Evolutionary conservation across 805 yeast genomes (phyloP).

Genomic region (Wickerhamiella azyma): DNA sequence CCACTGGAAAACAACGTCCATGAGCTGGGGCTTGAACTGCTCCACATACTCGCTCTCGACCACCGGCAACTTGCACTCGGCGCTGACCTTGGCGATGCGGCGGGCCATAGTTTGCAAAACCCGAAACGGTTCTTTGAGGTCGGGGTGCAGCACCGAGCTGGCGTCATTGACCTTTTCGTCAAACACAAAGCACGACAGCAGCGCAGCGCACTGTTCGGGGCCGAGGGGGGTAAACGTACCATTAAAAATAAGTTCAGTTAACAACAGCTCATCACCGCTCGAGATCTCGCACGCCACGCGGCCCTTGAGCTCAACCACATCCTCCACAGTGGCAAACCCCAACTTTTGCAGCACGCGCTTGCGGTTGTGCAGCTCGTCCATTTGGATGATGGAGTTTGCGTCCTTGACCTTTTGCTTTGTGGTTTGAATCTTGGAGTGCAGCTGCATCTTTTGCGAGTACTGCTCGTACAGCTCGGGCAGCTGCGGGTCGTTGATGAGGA

Average conservation of each 20-base stretch:
- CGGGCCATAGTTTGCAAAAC: conserved; percentile 83
- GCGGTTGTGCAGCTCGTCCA: conserved; percentile 86
- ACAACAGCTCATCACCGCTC: conserved; percentile 62
- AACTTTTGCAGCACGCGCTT: conserved; percentile 85
- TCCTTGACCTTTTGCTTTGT: conserved; percentile 56
- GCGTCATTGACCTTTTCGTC: conserved; percentile 84
- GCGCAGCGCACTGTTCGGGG: conserved; percentile 84
- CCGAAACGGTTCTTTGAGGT: conserved; percentile 82
- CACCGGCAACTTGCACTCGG: conserved; percentile 79
- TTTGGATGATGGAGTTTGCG: conserved; percentile 82
- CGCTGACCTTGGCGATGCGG: conserved; percentile 76
- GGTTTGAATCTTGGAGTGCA: conserved; percentile 44
- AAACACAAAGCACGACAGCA: conserved; percentile 89
- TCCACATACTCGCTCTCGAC: conserved; percentile 88
- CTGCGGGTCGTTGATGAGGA: conserved; percentile 37
- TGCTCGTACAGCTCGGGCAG: conserved; percentile 48
- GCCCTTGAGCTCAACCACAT: conserved; percentile 90
- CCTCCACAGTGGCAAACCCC: conserved; percentile 75
- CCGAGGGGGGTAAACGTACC: conserved; percentile 84
- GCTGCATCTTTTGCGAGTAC: conserved; percentile 49
- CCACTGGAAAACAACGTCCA: conserved; percentile 97
- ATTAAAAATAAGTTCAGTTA: conserved; percentile 87
- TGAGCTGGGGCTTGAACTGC: conserved; percentile 78
- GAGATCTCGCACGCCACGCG: conserved; percentile 95
- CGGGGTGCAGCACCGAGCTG: conserved; percentile 67